phyloP scores from a whole-genome alignment of 768 basidiomycete genomes.

The Podaxis sp. region DNA sequence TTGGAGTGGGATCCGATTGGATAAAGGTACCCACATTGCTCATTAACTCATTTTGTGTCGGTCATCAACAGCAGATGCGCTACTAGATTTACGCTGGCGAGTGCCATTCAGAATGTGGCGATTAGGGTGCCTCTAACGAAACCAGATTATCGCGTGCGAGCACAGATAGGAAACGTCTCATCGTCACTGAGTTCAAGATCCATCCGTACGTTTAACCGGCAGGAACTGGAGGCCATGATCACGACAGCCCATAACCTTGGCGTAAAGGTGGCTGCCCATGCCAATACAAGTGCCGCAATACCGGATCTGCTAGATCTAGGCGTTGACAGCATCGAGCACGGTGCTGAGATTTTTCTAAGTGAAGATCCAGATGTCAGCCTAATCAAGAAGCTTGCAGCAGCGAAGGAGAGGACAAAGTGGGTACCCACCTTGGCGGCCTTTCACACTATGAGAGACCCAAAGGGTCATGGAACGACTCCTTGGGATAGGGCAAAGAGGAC shows the following conservation, averaged over 20 bases:
- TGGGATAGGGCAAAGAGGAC: constrained; percentile 40
- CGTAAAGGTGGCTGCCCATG: constrained; percentile 61
- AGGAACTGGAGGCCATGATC: constrained; percentile 51
- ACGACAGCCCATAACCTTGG: constrained; percentile 48
- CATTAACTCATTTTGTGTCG: constrained; percentile 11
- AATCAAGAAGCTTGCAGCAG: constrained; percentile 26
- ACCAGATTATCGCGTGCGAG: constrained; percentile 54
- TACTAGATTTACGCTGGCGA: constrained; percentile 52
- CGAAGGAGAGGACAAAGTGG: constrained; percentile 40
- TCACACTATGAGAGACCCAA: constrained; percentile 30
- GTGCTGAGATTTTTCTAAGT: constrained; percentile 30
- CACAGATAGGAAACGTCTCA: constrained; percentile 44
- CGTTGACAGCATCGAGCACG: constrained; percentile 63
- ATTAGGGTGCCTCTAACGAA: neutral
- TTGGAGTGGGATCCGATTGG: constrained; percentile 68
- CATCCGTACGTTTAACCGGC: constrained; percentile 42
- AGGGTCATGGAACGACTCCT: constrained; percentile 17
- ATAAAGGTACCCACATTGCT: constrained; percentile 46
- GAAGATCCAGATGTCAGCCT: constrained; percentile 20
- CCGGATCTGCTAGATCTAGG: constrained; percentile 35
- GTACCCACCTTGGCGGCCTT: constrained; percentile 59
- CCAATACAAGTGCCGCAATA: constrained; percentile 33
- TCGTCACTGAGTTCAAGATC: constrained; percentile 30
- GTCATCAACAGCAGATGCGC: neutral
- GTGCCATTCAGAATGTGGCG: constrained; percentile 18